These are phyloP conservation scores for Chlorociboria aeruginascens DNA, from an alignment of 495 filamentous ascomycete genomes.

Conservation along the genomic window DNA sequence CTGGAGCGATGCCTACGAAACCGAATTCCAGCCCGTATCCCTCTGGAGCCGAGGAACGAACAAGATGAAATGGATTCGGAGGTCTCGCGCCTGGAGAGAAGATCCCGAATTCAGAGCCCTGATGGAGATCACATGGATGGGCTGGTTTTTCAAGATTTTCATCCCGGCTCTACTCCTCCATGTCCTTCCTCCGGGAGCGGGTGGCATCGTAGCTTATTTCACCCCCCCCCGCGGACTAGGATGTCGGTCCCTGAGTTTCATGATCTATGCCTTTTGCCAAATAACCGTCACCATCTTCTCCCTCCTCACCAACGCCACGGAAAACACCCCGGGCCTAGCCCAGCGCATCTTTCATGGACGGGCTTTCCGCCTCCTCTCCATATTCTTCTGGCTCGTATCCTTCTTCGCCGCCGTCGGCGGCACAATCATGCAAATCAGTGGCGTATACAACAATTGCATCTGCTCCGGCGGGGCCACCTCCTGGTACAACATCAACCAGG, in stretches of 20 bases:
- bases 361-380: neutral
- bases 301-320: neutral
- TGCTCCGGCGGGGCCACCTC: neutral
- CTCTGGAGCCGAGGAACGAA: slow-evolving; percentile 3
- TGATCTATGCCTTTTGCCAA: slow-evolving; percentile 7
- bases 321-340: neutral
- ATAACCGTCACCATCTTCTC: neutral
- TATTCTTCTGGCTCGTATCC: slow-evolving; percentile 4
- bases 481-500: slow-evolving; percentile 3
- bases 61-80: slow-evolving; percentile 14
- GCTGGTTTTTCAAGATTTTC: slow-evolving; percentile 11
- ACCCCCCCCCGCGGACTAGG: slow-evolving; percentile 3
- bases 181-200: slow-evolving; percentile 19
- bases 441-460: slow-evolving; percentile 10
- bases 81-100: neutral
- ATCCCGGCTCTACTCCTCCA: slow-evolving; percentile 22
- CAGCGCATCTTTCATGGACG: neutral
- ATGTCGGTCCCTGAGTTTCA: slow-evolving; percentile 8
- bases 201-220: slow-evolving; percentile 24
- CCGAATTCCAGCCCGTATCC: slow-evolving; percentile 9
- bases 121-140: slow-evolving; percentile 6
- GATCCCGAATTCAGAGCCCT: slow-evolving; percentile 1
- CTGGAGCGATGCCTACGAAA: slow-evolving; percentile 7
- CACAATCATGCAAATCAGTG: slow-evolving; percentile 10
- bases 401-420: slow-evolving; percentile 7